Conservation (phyloP, 2,329 filamentous ascomycete species). For the Eutypa lata region DNA sequence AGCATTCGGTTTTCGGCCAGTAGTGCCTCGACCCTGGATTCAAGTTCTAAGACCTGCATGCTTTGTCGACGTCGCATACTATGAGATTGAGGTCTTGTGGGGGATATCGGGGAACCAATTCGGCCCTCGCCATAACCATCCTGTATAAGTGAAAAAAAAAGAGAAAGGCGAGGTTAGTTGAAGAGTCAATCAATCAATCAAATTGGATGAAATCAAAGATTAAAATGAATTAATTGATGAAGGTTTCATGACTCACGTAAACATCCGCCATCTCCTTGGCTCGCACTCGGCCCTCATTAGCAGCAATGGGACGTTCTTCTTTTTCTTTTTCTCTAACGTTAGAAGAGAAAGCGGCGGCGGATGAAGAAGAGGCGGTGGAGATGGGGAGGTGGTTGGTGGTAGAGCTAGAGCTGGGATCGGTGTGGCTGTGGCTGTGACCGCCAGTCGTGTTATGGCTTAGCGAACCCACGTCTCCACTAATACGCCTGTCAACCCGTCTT, state of each 20-base stretch:
- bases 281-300: constrained; percentile 83
- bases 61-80: constrained; percentile 96
- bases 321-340: constrained; percentile 39
- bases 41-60: constrained; percentile 93
- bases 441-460: constrained; percentile 54
- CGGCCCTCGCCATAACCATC: constrained; percentile 91
- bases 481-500: constrained; percentile 61
- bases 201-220: constrained; percentile 4
- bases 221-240: not conserved
- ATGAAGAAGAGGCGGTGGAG: constrained; percentile 24
- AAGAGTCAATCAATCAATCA: constrained; percentile 2
- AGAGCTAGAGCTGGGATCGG: no score
- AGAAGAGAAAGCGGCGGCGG: constrained; percentile 17
- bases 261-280: constrained; percentile 87
- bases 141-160: constrained; percentile 55
- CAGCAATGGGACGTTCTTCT: constrained; percentile 65
- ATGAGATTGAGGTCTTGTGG: constrained; percentile 87
- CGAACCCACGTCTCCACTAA: constrained; percentile 75
- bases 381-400: constrained; percentile 11
- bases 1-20: constrained; percentile 80
- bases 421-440: constrained; percentile 35
- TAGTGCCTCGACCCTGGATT: constrained; percentile 79
- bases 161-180: constrained; percentile 4
- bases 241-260: constrained; percentile 66
- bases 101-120: constrained; percentile 82